Evolutionary conservation across 306 rosid species (phyloP), one percentile per base, ranked within the genome.

Genomic region (Pyrus betulifolia): DNA sequence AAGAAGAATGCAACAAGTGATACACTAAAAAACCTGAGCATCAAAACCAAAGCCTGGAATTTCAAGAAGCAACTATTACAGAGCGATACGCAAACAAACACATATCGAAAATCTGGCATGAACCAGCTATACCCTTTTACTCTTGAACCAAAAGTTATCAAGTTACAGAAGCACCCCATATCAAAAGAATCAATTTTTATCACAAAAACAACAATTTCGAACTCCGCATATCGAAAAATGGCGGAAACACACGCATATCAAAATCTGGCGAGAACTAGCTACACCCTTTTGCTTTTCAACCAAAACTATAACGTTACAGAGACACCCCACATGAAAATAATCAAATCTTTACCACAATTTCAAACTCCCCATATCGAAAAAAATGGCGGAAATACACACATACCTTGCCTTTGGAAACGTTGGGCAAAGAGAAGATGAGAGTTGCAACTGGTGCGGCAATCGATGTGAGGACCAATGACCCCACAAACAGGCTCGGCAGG

Each of bases 11-110:
- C 71, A 69, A 92, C 54, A 74, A 95, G 99, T 63, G 99, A 92
- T 85, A 87, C 84, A 84, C 99, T 82, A 84, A 95, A 90, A 87
- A 95, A 95, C 93, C 99, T 95, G 97, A 89, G 99, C 90, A 95
- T 95, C 81, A 89, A 86, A 89, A 89, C 87, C 92, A 92, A 90
- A 78, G 99, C 99, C 97, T 95, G 97, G 76, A 86, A 95, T 89
- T 88, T 89, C 88, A 87, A 87, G 88, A 82, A 88, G 86, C 88
- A 84, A 73, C 59, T 55, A 76, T 88, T 85, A 89, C 85, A 77
- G 71, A 58, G 83, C 70, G 79, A 81, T 25, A 79, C 21, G 74
- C 19, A 79, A 75, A 69, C 30, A 40, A 82, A 51, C 58, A 74
- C 54, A 77, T 70, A 35, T 45, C 5, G 60, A 49, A 70, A 78